Evolutionary conservation across 2,329 filamentous ascomycete species (phyloP), one percentile per base, ranked within the genome.

Genomic region (Neofusicoccum sp.): DNA sequence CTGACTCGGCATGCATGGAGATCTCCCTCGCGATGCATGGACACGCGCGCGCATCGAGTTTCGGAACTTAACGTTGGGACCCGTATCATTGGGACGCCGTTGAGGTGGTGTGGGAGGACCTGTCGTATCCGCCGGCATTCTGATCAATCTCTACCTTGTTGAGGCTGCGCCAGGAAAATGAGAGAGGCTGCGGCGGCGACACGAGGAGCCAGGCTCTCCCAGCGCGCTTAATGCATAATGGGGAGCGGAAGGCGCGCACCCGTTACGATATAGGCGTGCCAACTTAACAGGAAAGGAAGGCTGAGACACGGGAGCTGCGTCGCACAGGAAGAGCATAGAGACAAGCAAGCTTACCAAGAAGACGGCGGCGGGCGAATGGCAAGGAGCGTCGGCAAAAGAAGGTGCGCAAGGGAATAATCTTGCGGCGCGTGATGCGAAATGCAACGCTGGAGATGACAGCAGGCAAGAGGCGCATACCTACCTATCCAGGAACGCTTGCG

Each of bases 371-470:
- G 11, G 29, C 47, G 14, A 29, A 16, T 49, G 47, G 29, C 47
- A 28, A 28, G 14, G 49, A 7, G 16, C 33, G 16, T 31, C 22
- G 37, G 52, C 6, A 56, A 43, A 44, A 14, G 49, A 34, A 54
- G 49, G 49, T 16, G 34, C 3, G 39, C 52, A 9, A 7, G 22
- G 50, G 16, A 36, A 22, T 22, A 22, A 54, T 39, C 50, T 54
- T 22, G 39, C 52, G n/a, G 43, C 52, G 39, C 52, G 52, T 33
- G 37, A 56, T 56, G 52, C 52, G 39, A 56, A 28, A 43, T 56
- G 52, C 52, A 56, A 56, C 39, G 52, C 52, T 22, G 22, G 33
- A 39, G 28, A 31, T 39, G 50, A 54, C 36, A 41, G 45, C 28
- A 49, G 45, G 45, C 33, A 29, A 49, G 22, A 22, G 22, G 45